Evolutionary conservation across 306 rosid species (phyloP).

Genomic region (Hippophae rhamnoides): DNA sequence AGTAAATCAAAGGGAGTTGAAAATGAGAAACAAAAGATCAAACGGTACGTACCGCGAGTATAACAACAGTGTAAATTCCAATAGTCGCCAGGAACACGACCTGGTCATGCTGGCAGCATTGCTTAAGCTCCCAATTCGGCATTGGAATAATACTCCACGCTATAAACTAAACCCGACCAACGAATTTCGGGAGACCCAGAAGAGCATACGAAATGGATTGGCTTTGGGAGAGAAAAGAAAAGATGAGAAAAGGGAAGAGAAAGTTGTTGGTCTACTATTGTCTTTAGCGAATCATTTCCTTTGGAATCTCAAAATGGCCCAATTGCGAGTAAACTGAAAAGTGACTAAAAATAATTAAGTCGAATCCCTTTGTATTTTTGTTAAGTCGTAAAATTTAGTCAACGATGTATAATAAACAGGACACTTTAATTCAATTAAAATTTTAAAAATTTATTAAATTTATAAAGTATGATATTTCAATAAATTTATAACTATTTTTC

Average conservation of each 20-base stretch:
- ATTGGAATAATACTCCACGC: conserved; percentile 12
- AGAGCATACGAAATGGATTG: not conserved
- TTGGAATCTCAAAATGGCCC: not conserved
- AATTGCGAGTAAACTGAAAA: not conserved
- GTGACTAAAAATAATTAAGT: too few species aligned
- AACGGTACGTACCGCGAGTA: conserved; percentile 46
- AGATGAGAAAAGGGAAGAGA: not conserved
- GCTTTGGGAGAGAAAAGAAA: too few species aligned
- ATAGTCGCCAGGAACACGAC: conserved; percentile 49
- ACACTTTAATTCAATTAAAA: too few species aligned
- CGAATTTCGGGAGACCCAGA: conserved; percentile 3
- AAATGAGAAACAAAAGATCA: not conserved
- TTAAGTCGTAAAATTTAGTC: too few species aligned
- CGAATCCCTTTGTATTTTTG: too few species aligned
- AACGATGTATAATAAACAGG: too few species aligned
- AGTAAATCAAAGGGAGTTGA: conserved; percentile 7
- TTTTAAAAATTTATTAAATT: too few species aligned
- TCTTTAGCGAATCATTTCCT: not conserved
- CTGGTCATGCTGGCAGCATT: conserved; percentile 73
- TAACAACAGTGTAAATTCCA: conserved; percentile 58
- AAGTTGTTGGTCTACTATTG: too few species aligned
- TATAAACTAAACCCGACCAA: not conserved
- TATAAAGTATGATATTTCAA: too few species aligned
- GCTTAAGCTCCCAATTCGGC: conserved; percentile 87
- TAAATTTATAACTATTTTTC: too few species aligned